These are phyloP conservation scores for Rhizopus delemar DNA, from an alignment of 371 early-diverging fungal species.

Conservation along the genomic window DNA sequence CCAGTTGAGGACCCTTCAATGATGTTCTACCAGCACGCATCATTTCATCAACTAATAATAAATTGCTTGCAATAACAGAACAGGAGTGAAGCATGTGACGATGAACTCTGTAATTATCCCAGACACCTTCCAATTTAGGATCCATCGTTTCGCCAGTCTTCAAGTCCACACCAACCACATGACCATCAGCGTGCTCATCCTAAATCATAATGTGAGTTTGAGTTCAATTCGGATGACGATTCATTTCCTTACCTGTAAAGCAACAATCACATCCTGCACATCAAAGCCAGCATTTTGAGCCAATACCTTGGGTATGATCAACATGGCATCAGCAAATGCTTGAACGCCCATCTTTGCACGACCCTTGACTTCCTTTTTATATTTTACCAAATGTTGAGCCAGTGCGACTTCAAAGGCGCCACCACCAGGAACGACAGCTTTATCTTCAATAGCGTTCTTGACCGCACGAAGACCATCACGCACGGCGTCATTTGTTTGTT, in stretches of 20 bases:
- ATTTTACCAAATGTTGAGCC: slow-evolving; percentile 79
- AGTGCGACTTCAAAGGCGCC: slow-evolving; percentile 95
- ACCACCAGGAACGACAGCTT: slow-evolving; percentile 92
- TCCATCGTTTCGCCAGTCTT: slow-evolving; percentile 95
- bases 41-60: slow-evolving; percentile 99
- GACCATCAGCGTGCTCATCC: slow-evolving; percentile 91
- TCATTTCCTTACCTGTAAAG: slow-evolving; percentile 61
- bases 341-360: slow-evolving; percentile 95
- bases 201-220: slow-evolving; percentile 13
- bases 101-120: slow-evolving; percentile 98
- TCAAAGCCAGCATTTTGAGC: slow-evolving; percentile 97
- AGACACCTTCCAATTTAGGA: slow-evolving; percentile 91
- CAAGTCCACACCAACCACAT: slow-evolving; percentile 92
- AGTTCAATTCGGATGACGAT: background rate
- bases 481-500: slow-evolving; percentile 96
- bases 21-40: slow-evolving; percentile 92
- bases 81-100: slow-evolving; percentile 95
- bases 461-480: slow-evolving; percentile 98
- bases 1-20: slow-evolving; percentile 59
- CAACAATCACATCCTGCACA: slow-evolving; percentile 94
- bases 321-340: slow-evolving; percentile 95
- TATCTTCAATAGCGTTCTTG: slow-evolving; percentile 96
- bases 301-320: slow-evolving; percentile 96
- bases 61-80: slow-evolving; percentile 96
- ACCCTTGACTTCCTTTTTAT: slow-evolving; percentile 90